These are phyloP conservation scores for Panaeolus papilionaceus DNA, from an alignment of 768 basidiomycete species.

Conservation along the genomic window DNA sequence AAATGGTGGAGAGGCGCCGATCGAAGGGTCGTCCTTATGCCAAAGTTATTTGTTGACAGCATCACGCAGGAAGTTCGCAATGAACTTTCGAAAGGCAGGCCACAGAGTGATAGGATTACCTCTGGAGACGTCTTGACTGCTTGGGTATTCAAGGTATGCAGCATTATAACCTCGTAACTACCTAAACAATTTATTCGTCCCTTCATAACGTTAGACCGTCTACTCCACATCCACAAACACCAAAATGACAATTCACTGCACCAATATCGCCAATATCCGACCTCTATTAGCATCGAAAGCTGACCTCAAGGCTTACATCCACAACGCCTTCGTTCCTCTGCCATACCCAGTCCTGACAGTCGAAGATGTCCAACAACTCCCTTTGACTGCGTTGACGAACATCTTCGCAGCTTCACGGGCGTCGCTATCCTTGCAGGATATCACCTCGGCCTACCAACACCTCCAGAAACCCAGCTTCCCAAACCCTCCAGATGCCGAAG, in stretches of 20 bases:
- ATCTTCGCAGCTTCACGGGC: slow-evolving; percentile 26
- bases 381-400: slow-evolving; percentile 35
- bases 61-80: slow-evolving; percentile 39
- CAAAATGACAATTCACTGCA: slow-evolving; percentile 39
- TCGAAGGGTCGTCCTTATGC: slow-evolving; percentile 40
- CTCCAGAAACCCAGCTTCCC: slow-evolving; percentile 37
- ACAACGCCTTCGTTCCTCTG: slow-evolving; percentile 46
- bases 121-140: slow-evolving; percentile 48
- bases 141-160: slow-evolving; percentile 46
- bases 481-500: slow-evolving; percentile 39
- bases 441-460: slow-evolving; percentile 36
- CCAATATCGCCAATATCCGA: slow-evolving; percentile 46
- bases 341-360: slow-evolving; percentile 47
- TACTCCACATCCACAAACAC: slow-evolving; percentile 39
- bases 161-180: not conserved
- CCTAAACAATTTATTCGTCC: slow-evolving; percentile 2
- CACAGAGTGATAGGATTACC: slow-evolving; percentile 28
- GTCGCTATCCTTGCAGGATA: slow-evolving; percentile 35
- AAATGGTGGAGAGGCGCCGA: slow-evolving; percentile 44
- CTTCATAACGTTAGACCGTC: slow-evolving; percentile 33
- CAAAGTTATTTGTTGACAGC: slow-evolving; percentile 32
- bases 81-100: slow-evolving; percentile 28
- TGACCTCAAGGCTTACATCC: slow-evolving; percentile 31
- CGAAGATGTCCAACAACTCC: slow-evolving; percentile 35
- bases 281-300: slow-evolving; percentile 29